phyloP scores from a whole-genome alignment of 768 basidiomycete species.

The Termitomyces eurrhizus region DNA sequence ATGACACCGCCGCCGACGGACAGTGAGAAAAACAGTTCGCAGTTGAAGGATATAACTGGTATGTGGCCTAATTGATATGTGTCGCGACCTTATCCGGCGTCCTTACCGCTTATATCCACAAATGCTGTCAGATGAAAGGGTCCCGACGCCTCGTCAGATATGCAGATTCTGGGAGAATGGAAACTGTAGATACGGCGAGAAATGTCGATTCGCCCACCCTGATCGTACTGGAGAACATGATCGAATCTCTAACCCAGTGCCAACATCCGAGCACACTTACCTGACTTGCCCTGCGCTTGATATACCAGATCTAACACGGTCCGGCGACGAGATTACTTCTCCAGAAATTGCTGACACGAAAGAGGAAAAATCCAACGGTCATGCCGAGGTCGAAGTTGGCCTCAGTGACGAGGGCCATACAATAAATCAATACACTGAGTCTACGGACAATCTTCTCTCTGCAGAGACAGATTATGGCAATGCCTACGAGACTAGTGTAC shows the following conservation, averaged over 20 bases:
- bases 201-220: slow-evolving; percentile 11
- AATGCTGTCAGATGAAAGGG: neutral
- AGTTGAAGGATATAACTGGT: neutral
- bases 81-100: neutral
- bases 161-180: slow-evolving; percentile 13
- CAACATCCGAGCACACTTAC: neutral
- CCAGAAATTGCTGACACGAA: too few species aligned
- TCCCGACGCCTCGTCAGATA: neutral
- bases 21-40: neutral
- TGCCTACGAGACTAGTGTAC: too few species aligned
- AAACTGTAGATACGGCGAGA: slow-evolving; percentile 10
- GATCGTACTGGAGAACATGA: neutral
- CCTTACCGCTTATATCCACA: neutral
- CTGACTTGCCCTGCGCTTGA: neutral
- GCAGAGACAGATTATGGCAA: neutral
- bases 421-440: neutral
- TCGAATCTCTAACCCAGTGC: neutral
- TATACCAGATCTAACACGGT: neutral
- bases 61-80: neutral
- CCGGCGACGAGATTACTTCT: neutral
- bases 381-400: neutral
- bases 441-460: neutral
- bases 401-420: neutral
- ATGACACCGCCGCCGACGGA: neutral
- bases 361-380: neutral